phyloP scores from a whole-genome alignment of 2,329 filamentous ascomycete genomes.

The Zopfia rhizophila region DNA sequence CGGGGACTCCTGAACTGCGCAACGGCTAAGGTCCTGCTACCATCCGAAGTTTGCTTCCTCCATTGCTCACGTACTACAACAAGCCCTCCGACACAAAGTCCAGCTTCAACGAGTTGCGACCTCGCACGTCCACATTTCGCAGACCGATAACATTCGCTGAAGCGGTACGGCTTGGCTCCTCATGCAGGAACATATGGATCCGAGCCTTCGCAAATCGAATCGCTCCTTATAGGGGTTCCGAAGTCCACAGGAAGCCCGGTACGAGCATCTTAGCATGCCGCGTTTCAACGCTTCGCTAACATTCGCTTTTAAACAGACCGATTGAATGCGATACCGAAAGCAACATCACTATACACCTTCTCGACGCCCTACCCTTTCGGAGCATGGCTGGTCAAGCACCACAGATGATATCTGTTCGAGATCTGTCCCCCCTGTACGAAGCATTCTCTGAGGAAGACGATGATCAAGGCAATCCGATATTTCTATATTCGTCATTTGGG shows the following conservation, averaged over 20 bases:
- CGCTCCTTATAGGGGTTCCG: constrained; percentile 2
- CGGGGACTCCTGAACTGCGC: too few relatives aligned
- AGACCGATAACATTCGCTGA: too few relatives aligned
- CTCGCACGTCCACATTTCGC: too few relatives aligned
- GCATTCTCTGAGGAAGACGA: constrained; percentile 26
- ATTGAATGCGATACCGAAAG: constrained; percentile 1
- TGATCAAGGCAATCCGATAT: constrained; percentile 24
- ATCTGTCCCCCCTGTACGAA: constrained; percentile 22
- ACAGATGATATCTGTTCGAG: constrained; percentile 21
- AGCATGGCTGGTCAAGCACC: constrained; percentile 5
- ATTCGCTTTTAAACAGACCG: constrained; percentile 2
- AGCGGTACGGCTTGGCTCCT: too few relatives aligned
- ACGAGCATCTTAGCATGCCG: constrained; percentile 4
- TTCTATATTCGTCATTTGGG: constrained; percentile 25
- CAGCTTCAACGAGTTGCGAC: too few relatives aligned
- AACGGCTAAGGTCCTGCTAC: too few relatives aligned
- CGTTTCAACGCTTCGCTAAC: constrained; percentile 6
- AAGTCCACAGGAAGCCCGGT: constrained; percentile 6
- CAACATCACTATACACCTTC: constrained; percentile 5
- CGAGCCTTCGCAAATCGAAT: constrained; percentile 8
- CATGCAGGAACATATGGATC: constrained; percentile 3
- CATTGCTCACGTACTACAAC: too few relatives aligned
- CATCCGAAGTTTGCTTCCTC: too few relatives aligned
- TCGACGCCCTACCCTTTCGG: constrained; percentile 5
- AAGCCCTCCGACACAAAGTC: too few relatives aligned